Conservation (phyloP, 2,329 filamentous ascomycete genomes). For the Bipolaris victoriae region DNA sequence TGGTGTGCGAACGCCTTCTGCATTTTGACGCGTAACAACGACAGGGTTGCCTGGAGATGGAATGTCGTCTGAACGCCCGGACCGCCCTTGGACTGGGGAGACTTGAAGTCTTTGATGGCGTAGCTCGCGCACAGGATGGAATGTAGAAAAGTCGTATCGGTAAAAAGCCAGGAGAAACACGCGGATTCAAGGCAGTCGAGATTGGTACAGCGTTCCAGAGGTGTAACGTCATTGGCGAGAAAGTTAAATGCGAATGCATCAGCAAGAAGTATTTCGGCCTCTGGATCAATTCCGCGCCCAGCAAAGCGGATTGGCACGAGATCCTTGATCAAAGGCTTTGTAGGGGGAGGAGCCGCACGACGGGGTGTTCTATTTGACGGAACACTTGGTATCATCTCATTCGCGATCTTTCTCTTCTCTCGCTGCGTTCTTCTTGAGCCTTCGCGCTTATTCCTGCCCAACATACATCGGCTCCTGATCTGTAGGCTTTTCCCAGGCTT, state of each 20-base stretch:
- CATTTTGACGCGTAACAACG: background rate
- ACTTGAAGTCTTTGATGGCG: background rate
- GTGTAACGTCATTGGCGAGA: background rate
- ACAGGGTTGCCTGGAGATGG: background rate
- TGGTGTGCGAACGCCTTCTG: background rate
- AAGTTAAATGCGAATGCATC: background rate
- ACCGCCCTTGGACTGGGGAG: background rate
- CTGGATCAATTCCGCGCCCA: background rate
- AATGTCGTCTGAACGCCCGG: background rate
- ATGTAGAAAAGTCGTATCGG: background rate
- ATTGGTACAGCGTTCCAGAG: background rate
- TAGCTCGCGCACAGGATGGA: background rate
- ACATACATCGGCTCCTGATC: constrained; percentile 1
- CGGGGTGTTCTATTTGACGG: background rate
- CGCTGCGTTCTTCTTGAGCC: background rate
- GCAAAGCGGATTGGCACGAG: background rate
- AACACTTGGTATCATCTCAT: background rate
- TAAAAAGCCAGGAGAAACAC: background rate
- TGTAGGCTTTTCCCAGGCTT: background rate
- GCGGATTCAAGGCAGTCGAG: background rate
- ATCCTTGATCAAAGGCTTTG: background rate
- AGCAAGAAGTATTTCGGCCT: background rate
- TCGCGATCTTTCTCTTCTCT: background rate
- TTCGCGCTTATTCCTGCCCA: background rate
- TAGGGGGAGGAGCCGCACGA: background rate